A percentile compares a stretch with the other conserved stretches of the same genome.
phyloP scores from a whole-genome alignment of 2,329 filamentous ascomycete species.

The Diaporthe amygdali region DNA sequence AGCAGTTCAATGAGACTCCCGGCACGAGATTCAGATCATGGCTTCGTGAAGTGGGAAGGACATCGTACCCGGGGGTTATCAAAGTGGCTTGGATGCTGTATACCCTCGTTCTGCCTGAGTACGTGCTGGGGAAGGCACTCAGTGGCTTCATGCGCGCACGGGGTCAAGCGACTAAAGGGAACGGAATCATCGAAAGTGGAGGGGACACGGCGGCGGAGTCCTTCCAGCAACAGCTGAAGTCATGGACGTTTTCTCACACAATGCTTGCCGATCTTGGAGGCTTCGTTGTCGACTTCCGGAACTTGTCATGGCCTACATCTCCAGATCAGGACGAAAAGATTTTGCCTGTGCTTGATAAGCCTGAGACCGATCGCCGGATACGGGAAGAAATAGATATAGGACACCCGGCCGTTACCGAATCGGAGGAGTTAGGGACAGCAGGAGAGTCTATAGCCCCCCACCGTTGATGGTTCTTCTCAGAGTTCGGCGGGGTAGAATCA shows the following conservation, averaged over 20 bases:
- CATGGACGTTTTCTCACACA: not conserved
- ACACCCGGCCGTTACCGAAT: too few species aligned
- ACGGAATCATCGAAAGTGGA: not conserved
- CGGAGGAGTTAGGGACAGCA: too few species aligned
- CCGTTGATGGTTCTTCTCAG: too few species aligned
- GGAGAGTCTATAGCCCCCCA: too few species aligned
- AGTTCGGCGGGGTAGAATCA: too few species aligned
- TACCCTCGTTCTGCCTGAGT: not conserved
- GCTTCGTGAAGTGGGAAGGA: not conserved
- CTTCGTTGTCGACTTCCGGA: not conserved
- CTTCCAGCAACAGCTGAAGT: not conserved
- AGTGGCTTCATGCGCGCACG: not conserved
- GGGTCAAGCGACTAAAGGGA: not conserved
- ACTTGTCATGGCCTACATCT: not conserved
- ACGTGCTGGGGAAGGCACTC: not conserved
- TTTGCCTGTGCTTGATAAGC: too few species aligned
- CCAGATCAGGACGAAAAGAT: not conserved
- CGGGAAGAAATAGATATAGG: too few species aligned
- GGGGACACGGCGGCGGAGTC: not conserved
- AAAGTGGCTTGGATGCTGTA: not conserved
- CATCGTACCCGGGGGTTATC: not conserved
- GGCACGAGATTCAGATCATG: not conserved
- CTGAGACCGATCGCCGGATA: too few species aligned
- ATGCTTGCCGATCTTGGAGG: not conserved
- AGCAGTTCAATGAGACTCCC: not conserved